Conservation (phyloP, 2,329 filamentous ascomycete species). For the Curvularia lunata region DNA sequence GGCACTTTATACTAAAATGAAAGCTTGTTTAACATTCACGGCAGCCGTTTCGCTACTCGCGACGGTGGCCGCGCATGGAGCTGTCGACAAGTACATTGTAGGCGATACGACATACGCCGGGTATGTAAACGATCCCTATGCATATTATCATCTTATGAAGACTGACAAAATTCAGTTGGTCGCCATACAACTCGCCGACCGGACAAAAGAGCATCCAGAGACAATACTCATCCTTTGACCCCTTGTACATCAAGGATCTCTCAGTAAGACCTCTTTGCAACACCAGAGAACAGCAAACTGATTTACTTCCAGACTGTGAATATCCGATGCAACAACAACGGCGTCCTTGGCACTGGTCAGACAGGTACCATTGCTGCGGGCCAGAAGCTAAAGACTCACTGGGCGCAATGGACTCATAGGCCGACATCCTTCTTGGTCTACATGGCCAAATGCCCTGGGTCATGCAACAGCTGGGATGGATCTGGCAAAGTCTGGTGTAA, state of each 20-base stretch:
- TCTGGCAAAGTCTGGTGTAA: slow-evolving; percentile 56
- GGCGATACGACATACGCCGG: slow-evolving; percentile 33
- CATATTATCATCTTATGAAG: background rate
- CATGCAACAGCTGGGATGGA: slow-evolving; percentile 58
- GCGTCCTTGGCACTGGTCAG: slow-evolving; percentile 40
- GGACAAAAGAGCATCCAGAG: slow-evolving; percentile 39
- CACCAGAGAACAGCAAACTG: background rate
- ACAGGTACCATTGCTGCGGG: slow-evolving; percentile 58
- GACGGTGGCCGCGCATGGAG: slow-evolving; percentile 35
- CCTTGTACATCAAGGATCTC: slow-evolving; percentile 36
- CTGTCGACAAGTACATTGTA: slow-evolving; percentile 36
- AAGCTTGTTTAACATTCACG: slow-evolving; percentile 24
- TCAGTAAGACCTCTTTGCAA: slow-evolving; percentile 20
- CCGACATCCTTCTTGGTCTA: slow-evolving; percentile 64
- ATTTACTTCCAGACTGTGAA: slow-evolving; percentile 29
- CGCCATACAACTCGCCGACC: slow-evolving; percentile 36
- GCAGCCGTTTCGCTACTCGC: slow-evolving; percentile 30
- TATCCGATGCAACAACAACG: slow-evolving; percentile 44
- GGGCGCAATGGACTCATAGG: slow-evolving; percentile 63
- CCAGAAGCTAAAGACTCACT: slow-evolving; percentile 57
- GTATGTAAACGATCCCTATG: slow-evolving; percentile 16
- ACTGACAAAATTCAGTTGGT: slow-evolving; percentile 27
- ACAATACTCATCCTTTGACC: slow-evolving; percentile 38
- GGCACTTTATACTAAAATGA: slow-evolving; percentile 27
- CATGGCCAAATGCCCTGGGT: slow-evolving; percentile 56